phyloP scores from a whole-genome alignment of 768 basidiomycete genomes.

The Pleurotus ostreatus region DNA sequence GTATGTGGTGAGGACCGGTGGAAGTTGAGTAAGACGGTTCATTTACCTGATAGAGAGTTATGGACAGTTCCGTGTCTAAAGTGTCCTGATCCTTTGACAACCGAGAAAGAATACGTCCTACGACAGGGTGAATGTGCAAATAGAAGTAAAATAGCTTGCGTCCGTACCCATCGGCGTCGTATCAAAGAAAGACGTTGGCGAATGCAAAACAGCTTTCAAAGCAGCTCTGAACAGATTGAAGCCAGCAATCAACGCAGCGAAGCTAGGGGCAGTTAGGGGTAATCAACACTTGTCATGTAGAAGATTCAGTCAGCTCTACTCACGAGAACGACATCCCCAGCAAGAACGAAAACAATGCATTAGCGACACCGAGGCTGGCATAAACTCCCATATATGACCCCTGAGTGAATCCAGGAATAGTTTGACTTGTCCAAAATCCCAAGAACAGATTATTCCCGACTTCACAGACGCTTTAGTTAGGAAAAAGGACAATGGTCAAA shows the following conservation, averaged over 20 bases:
- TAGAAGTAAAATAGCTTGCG: not conserved
- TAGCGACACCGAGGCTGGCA: slow-evolving; percentile 41
- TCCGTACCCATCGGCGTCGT: slow-evolving; percentile 60
- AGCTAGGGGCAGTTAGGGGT: slow-evolving; percentile 17
- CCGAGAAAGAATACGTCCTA: slow-evolving; percentile 54
- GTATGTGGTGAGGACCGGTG: not conserved
- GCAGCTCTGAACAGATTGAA: slow-evolving; percentile 53
- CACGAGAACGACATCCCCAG: slow-evolving; percentile 49
- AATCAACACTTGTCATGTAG: not conserved
- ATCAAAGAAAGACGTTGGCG: slow-evolving; percentile 68
- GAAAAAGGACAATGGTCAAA: too few relatives aligned
- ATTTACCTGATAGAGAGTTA: slow-evolving; percentile 42
- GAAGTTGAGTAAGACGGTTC: not conserved
- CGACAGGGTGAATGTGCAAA: not conserved
- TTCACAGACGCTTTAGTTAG: too few relatives aligned
- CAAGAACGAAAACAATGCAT: slow-evolving; percentile 48
- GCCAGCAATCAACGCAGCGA: slow-evolving; percentile 36
- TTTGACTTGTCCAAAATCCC: slow-evolving; percentile 65
- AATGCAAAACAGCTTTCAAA: slow-evolving; percentile 50
- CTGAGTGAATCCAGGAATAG: slow-evolving; percentile 52
- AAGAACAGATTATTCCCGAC: slow-evolving; percentile 68
- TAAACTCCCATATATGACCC: slow-evolving; percentile 68
- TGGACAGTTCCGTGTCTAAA: slow-evolving; percentile 46
- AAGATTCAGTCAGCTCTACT: slow-evolving; percentile 11
- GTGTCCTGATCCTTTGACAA: slow-evolving; percentile 62